Conservation (phyloP, 352 stramenopile species). For the Phytophthora rubi region DNA sequence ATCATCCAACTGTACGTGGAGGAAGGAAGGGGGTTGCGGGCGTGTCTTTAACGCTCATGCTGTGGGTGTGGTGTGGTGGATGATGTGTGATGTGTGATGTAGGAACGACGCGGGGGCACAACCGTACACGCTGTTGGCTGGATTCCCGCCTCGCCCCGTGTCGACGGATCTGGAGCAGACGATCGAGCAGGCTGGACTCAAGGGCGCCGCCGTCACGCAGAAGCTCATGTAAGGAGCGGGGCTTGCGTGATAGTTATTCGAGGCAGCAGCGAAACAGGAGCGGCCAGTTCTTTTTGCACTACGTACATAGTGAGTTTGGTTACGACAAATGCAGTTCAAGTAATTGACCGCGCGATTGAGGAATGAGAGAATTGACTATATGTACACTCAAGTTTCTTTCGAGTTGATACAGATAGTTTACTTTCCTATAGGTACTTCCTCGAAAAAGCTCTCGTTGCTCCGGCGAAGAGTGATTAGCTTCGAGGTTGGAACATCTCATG, state of each 20-base stretch:
- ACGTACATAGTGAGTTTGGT: background rate
- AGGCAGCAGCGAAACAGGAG: background rate
- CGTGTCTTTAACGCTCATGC: background rate
- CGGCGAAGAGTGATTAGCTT: no score
- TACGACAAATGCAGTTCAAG: background rate
- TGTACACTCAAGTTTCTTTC: no score
- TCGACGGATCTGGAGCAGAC: slow-evolving; percentile 84
- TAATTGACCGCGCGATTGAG: background rate
- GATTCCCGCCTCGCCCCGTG: slow-evolving; percentile 92
- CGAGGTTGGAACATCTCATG: no score
- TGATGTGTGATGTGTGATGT: background rate
- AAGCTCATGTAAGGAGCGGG: slow-evolving; percentile 79
- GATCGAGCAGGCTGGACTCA: slow-evolving; percentile 91
- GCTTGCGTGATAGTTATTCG: background rate
- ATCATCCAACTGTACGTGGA: slow-evolving; percentile 80
- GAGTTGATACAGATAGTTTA: no score
- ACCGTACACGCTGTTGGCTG: slow-evolving; percentile 91
- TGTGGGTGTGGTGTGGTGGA: slow-evolving; percentile 1
- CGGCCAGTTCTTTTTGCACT: slow-evolving; percentile 18
- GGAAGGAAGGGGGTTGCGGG: background rate
- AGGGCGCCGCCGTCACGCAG: slow-evolving; percentile 91
- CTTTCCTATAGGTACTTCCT: no score
- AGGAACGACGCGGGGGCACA: slow-evolving; percentile 76
- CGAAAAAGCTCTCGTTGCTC: no score
- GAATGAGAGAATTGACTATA: no score